Percentiles rank a stretch among this genome's conserved stretches.
Conservation (phyloP, 2,329 filamentous ascomycete species). For the Xylariomycetidae sp. region DNA sequence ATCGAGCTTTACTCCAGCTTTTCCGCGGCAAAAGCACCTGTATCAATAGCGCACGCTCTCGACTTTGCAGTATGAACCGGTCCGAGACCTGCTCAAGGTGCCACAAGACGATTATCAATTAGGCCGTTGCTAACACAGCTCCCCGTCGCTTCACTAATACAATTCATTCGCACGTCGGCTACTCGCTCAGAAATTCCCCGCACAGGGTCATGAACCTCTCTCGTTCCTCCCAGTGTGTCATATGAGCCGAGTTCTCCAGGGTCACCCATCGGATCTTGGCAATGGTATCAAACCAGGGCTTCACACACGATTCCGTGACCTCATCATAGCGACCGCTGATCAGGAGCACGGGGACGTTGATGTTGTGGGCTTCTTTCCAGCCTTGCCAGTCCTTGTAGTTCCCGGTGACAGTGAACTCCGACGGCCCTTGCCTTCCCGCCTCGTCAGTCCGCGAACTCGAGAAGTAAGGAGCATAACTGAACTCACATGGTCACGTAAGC, state of each 20-base stretch:
- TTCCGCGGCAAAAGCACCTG: no score
- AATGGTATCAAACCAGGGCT: slow-evolving; percentile 12
- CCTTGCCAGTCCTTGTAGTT: slow-evolving; percentile 10
- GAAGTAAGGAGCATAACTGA: not conserved
- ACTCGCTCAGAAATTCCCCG: slow-evolving; percentile 1
- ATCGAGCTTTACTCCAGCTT: no score
- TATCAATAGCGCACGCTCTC: no score
- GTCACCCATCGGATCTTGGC: slow-evolving; percentile 10
- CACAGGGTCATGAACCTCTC: slow-evolving; percentile 1
- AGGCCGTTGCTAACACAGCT: no score
- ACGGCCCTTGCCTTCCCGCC: slow-evolving; percentile 10
- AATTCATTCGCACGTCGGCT: no score
- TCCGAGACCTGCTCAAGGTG: no score
- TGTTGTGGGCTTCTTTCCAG: slow-evolving; percentile 6
- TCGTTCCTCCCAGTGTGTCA: slow-evolving; percentile 8
- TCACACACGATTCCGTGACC: slow-evolving; percentile 4
- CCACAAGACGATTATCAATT: no score
- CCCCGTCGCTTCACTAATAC: no score
- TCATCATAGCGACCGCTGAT: slow-evolving; percentile 9
- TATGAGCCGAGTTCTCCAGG: slow-evolving; percentile 8
- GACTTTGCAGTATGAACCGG: no score
- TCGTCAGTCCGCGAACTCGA: no score
- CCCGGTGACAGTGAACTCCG: slow-evolving; percentile 8
- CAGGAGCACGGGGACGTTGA: slow-evolving; percentile 6
- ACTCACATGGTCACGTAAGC: slow-evolving; percentile 1